phyloP scores from a whole-genome alignment of 352 stramenopile genomes.

The Phytophthora constricta region DNA sequence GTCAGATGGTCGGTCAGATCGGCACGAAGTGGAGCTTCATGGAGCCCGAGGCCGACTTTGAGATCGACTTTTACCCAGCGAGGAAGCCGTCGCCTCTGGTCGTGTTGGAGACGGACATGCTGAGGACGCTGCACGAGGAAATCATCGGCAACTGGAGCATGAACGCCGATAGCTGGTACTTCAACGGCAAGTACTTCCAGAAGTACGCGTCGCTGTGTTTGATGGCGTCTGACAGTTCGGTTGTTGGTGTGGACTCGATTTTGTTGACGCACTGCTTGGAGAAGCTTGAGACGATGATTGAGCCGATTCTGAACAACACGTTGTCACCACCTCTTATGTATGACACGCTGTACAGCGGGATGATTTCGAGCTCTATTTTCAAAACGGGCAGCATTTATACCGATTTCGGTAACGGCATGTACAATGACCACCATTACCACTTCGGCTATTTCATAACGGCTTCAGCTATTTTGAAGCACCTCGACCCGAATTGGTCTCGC shows the following conservation, averaged over 20 bases:
- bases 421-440: constrained; percentile 83
- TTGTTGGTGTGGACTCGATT: constrained; percentile 52
- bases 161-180: constrained; percentile 61
- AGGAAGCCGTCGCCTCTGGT: constrained; percentile 31
- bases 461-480: constrained; percentile 59
- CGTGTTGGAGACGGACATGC: constrained; percentile 39
- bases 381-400: constrained; percentile 49
- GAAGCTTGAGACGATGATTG: constrained; percentile 55
- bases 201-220: constrained; percentile 76
- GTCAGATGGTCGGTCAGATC: constrained; percentile 48
- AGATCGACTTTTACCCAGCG: constrained; percentile 55
- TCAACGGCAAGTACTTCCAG: constrained; percentile 67
- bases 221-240: constrained; percentile 47
- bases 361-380: constrained; percentile 51
- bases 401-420: constrained; percentile 72
- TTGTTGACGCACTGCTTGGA: constrained; percentile 47
- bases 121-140: constrained; percentile 45
- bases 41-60: constrained; percentile 43
- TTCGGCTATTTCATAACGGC: constrained; percentile 71
- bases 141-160: constrained; percentile 54
- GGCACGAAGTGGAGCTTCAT: constrained; percentile 41
- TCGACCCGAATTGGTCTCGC: constrained; percentile 53
- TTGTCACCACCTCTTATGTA: constrained; percentile 55
- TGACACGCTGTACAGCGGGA: constrained; percentile 60
- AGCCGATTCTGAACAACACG: constrained; percentile 58